Evolutionary conservation across 352 stramenopile genomes (phyloP).

Genomic region (Peronosclerospora sorghi): DNA sequence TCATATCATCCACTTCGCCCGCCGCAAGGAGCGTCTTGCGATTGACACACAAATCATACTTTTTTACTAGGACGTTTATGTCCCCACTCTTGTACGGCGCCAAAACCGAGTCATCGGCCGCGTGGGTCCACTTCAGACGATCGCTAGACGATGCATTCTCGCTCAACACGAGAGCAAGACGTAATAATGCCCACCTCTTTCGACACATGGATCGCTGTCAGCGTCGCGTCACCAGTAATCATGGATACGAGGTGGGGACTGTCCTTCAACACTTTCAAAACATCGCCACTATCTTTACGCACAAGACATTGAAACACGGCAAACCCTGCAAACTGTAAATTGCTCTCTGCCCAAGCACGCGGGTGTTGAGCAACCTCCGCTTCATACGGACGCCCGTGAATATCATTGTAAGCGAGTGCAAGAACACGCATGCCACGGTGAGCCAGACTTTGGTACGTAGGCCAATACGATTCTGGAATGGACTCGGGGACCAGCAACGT

Average conservation of each 20-base stretch:
- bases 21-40: slow-evolving; percentile 59
- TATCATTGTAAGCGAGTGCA: slow-evolving; percentile 91
- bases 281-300: slow-evolving; percentile 92
- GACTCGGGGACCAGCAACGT: slow-evolving; percentile 67
- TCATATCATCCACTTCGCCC: slow-evolving; percentile 67
- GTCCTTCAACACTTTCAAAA: slow-evolving; percentile 88
- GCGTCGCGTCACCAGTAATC: slow-evolving; percentile 96
- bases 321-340: slow-evolving; percentile 95
- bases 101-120: slow-evolving; percentile 59
- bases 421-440: slow-evolving; percentile 88
- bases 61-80: slow-evolving; percentile 46
- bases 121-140: slow-evolving; percentile 68
- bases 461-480: slow-evolving; percentile 87
- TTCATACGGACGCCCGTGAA: slow-evolving; percentile 62
- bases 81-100: slow-evolving; percentile 59
- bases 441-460: slow-evolving; percentile 77
- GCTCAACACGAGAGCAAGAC: slow-evolving; percentile 60
- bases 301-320: slow-evolving; percentile 84
- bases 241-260: slow-evolving; percentile 93
- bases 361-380: slow-evolving; percentile 70
- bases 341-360: slow-evolving; percentile 85
- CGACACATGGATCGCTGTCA: slow-evolving; percentile 96
- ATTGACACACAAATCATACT: slow-evolving; percentile 82
- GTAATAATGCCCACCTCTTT: slow-evolving; percentile 91
- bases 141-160: slow-evolving; percentile 25